These are phyloP conservation scores for Leccinellum luteum DNA, from an alignment of 768 basidiomycete species.

Conservation along the genomic window DNA sequence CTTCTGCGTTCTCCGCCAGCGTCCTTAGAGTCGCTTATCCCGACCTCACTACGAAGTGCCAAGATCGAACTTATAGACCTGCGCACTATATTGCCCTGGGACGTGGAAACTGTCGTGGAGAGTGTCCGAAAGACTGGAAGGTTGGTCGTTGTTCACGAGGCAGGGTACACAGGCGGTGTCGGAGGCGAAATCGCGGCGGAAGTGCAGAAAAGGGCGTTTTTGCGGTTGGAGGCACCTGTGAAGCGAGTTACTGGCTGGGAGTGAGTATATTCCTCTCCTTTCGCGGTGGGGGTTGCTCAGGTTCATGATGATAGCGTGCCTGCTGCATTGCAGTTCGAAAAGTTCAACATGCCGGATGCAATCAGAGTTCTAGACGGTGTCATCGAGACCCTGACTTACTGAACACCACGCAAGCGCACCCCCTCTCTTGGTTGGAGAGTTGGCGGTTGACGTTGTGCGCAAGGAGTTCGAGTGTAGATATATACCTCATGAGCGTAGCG, in stretches of 20 bases:
- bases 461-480: background rate
- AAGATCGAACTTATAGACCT: conserved; percentile 89
- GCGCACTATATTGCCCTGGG: conserved; percentile 88
- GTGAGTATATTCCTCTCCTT: conserved; percentile 49
- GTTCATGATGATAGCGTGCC: conserved; percentile 55
- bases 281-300: background rate
- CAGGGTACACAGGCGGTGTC: conserved; percentile 82
- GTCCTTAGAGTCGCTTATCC: conserved; percentile 61
- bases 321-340: conserved; percentile 81
- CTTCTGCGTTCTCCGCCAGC: conserved; percentile 67
- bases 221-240: conserved; percentile 86
- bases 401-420: conserved; percentile 5
- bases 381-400: conserved; percentile 79
- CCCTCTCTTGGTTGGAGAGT: background rate
- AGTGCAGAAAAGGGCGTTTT: conserved; percentile 83
- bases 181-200: conserved; percentile 92
- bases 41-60: conserved; percentile 59
- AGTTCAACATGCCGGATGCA: conserved; percentile 88
- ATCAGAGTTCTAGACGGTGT: conserved; percentile 81
- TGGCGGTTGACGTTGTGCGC: background rate
- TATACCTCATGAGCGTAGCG: conserved; percentile 3
- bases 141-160: conserved; percentile 90
- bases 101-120: conserved; percentile 73
- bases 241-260: conserved; percentile 91
- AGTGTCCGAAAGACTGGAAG: conserved; percentile 85